These are phyloP conservation scores for Chlorella sp. DNA, from an alignment of 139 green algal genomes.

Conservation along the genomic window DNA sequence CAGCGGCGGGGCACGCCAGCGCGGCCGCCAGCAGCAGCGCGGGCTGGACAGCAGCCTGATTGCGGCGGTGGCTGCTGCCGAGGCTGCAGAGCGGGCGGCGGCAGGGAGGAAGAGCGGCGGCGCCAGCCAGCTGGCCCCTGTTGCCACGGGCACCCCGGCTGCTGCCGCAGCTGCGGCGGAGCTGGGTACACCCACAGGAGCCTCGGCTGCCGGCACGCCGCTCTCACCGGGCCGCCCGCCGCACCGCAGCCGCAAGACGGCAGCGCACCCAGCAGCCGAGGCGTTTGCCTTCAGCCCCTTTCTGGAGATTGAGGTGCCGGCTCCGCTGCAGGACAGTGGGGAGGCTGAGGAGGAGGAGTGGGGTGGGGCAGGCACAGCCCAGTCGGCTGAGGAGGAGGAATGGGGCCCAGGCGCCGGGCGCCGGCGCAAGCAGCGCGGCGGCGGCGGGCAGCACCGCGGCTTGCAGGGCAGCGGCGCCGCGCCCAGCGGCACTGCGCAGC, in stretches of 20 bases:
- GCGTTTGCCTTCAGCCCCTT: neutral
- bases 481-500: too few species aligned
- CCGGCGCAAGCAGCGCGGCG: neutral
- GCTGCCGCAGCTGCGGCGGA: neutral
- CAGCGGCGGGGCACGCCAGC: neutral
- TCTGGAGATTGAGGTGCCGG: neutral
- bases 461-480: too few species aligned
- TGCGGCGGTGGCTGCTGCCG: neutral
- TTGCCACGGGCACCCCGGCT: neutral
- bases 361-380: too few species aligned
- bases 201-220: neutral
- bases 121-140: neutral
- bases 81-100: neutral
- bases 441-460: too few species aligned
- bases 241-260: conserved; percentile 21
- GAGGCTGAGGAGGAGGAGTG: neutral
- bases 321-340: neutral
- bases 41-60: conserved; percentile 7
- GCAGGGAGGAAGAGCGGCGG: neutral
- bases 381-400: neutral
- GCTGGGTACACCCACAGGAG: neutral
- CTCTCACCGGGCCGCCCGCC: conserved; percentile 3
- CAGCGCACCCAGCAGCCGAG: neutral
- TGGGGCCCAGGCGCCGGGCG: neutral
- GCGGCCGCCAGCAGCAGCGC: neutral